These are phyloP conservation scores for Dendrocalamus sinicus DNA, from an alignment of 176 grass and related monocot species.

Conservation along the genomic window DNA sequence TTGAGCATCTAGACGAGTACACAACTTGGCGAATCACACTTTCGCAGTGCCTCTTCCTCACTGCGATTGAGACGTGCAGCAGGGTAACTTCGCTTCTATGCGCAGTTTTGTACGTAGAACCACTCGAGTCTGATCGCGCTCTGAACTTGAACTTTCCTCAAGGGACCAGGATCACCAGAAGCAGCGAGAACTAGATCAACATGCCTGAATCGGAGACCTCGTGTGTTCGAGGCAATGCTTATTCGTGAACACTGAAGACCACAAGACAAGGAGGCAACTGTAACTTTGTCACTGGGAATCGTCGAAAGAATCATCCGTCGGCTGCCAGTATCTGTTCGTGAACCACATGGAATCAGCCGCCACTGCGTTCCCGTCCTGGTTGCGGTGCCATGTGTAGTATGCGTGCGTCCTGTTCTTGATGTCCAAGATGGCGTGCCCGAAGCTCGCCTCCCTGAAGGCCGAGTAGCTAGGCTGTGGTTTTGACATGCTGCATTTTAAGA, in stretches of 20 bases:
- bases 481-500: conserved; percentile 62
- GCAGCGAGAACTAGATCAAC: too few species aligned
- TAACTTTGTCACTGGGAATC: background rate
- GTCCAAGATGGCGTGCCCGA: conserved; percentile 89
- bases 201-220: background rate
- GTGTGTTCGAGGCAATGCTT: background rate
- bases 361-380: conserved; percentile 72
- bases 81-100: background rate
- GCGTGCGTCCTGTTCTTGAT: conserved; percentile 94
- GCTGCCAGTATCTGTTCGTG: conserved; percentile 72
- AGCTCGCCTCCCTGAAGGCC: conserved; percentile 93
- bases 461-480: conserved; percentile 89
- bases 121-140: background rate
- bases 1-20: background rate
- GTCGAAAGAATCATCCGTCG: conserved; percentile 57
- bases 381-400: conserved; percentile 86
- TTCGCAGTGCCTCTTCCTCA: background rate
- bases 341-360: conserved; percentile 81
- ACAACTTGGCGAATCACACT: background rate
- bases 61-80: background rate
- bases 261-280: background rate
- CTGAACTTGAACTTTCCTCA: background rate
- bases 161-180: background rate
- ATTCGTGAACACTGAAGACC: background rate
- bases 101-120: background rate